These are phyloP conservation scores for Nepenthes gracilis DNA, from an alignment of 148 eudicot species.

Conservation along the genomic window DNA sequence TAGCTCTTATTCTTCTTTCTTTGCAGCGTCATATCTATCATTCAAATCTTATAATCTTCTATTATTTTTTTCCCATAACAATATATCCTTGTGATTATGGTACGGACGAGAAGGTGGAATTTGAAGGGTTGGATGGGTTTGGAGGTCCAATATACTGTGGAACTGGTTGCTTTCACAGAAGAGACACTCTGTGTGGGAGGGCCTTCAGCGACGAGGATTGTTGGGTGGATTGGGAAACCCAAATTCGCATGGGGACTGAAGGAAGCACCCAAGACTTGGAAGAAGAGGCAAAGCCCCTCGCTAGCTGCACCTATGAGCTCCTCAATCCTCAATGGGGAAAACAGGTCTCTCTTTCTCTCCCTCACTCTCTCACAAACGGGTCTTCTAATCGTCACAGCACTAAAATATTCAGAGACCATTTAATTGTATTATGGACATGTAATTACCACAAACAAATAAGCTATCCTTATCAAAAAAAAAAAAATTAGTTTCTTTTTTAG, in stretches of 20 bases:
- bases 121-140: slow-evolving; percentile 55
- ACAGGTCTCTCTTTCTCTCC: slow-evolving; percentile 31
- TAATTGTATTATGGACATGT: too few species aligned
- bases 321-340: slow-evolving; percentile 65
- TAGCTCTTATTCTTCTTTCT: too few species aligned
- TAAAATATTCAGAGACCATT: too few species aligned
- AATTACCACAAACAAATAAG: too few species aligned
- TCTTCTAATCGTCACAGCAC: too few species aligned
- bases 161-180: slow-evolving; percentile 76
- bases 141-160: slow-evolving; percentile 81
- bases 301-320: slow-evolving; percentile 53
- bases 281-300: slow-evolving; percentile 31
- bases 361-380: too few species aligned
- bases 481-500: too few species aligned
- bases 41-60: too few species aligned
- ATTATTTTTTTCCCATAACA: not conserved
- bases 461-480: too few species aligned
- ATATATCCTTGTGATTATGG: not conserved
- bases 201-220: slow-evolving; percentile 20
- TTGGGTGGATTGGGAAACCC: slow-evolving; percentile 25
- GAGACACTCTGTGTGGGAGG: slow-evolving; percentile 57
- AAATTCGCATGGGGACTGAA: slow-evolving; percentile 3
- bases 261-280: slow-evolving; percentile 29
- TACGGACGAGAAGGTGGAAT: slow-evolving; percentile 36
- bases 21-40: too few species aligned